Conservation (phyloP, 805 yeast genomes). For the Ogataea naganishii region DNA sequence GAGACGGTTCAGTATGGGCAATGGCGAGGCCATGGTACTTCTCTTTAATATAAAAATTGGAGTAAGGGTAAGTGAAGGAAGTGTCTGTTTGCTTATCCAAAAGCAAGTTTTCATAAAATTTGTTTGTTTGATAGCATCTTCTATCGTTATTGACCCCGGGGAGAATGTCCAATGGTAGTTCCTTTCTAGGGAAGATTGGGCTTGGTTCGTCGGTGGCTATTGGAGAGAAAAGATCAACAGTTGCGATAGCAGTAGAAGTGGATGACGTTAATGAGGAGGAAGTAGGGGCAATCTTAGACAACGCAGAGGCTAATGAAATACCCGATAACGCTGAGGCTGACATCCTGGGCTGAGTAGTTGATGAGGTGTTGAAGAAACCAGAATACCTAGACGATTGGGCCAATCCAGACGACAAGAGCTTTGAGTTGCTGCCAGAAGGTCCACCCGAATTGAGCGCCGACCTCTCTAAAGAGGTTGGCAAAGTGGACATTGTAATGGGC, state of each 20-base stretch:
- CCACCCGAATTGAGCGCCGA: neutral
- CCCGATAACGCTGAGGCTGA: neutral
- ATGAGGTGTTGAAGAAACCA: conserved; percentile 1
- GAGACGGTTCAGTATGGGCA: conserved; percentile 40
- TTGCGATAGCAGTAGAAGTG: conserved; percentile 12
- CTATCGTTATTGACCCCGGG: conserved; percentile 35
- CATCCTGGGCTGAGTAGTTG: neutral
- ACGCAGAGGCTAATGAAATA: neutral
- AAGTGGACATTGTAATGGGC: conserved; percentile 9
- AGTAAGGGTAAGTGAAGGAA: conserved; percentile 61
- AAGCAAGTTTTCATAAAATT: conserved; percentile 61
- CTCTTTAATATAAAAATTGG: conserved; percentile 36
- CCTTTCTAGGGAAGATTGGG: conserved; percentile 35
- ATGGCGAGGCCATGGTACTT: conserved; percentile 52
- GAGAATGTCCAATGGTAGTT: conserved; percentile 37
- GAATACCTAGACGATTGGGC: neutral
- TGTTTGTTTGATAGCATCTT: conserved; percentile 58
- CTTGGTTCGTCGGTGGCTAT: conserved; percentile 38
- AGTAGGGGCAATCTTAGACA: conserved; percentile 1
- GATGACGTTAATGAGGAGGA: conserved; percentile 1
- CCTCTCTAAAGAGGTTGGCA: neutral
- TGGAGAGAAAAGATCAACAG: conserved; percentile 38
- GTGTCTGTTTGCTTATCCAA: conserved; percentile 45
- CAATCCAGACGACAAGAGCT: neutral
- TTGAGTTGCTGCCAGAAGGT: neutral